These are phyloP conservation scores for Penicillium glabrum DNA, from an alignment of 2,329 filamentous ascomycete species.

Conservation along the genomic window DNA sequence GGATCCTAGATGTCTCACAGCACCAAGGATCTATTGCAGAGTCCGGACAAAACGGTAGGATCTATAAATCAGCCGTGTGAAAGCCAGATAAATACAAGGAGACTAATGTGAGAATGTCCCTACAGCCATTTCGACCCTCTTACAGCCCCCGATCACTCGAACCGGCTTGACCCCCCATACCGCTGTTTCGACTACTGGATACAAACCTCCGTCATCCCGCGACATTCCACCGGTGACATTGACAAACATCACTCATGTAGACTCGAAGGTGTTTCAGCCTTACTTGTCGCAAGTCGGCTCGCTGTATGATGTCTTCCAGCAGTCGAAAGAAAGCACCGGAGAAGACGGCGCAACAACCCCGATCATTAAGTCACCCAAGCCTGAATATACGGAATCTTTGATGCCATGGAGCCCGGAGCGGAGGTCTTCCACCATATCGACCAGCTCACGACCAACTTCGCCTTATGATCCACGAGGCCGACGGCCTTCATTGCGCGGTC, in stretches of 20 bases:
- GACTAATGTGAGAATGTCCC: constrained; percentile 12
- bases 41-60: constrained; percentile 75
- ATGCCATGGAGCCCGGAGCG: constrained; percentile 47
- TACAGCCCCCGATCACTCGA: constrained; percentile 85
- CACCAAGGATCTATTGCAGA: constrained; percentile 64
- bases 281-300: constrained; percentile 85
- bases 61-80: neutral
- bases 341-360: constrained; percentile 53
- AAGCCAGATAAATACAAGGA: neutral
- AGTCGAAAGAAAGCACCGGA: constrained; percentile 75
- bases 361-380: constrained; percentile 45
- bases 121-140: constrained; percentile 84
- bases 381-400: constrained; percentile 51
- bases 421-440: constrained; percentile 43
- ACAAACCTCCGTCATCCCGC: constrained; percentile 78
- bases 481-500: constrained; percentile 54
- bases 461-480: constrained; percentile 51
- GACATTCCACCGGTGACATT: constrained; percentile 93
- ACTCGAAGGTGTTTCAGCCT: constrained; percentile 74
- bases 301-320: constrained; percentile 84
- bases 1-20: constrained; percentile 70
- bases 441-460: constrained; percentile 44
- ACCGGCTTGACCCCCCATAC: constrained; percentile 83
- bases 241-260: constrained; percentile 81
- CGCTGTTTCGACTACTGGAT: constrained; percentile 64